Base-by-base conservation (phyloP, 345 rosid species). In the Capsella bursapastoris region DNA sequence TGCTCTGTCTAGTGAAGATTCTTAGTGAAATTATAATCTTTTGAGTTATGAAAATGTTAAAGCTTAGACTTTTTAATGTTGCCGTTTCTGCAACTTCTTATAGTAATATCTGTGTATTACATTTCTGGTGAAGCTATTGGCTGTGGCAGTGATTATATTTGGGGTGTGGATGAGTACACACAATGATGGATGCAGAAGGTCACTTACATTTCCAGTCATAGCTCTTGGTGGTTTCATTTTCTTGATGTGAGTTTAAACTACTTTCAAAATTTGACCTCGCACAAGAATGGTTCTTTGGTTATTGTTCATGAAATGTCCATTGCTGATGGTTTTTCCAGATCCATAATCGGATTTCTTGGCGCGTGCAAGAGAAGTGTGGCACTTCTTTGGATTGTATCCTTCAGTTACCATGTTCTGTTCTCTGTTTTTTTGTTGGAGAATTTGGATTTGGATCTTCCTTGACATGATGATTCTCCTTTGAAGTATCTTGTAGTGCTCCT, bases 81-180 rank as follows among this genome's bases (percentile, higher is more conserved):
- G 28, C 57, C 27, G 44, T 35, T 13, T 71, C 13, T 15, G 28
- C 9, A 48, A 44, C 64, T 6, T 57, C 11, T 35, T 22, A 3
- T 60, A 34, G 32, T 55, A 45, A 38, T 82, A 34, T 59, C 11
- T 37, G 13, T 56, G 16, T 52, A 6, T 41, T 10, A 45, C 8
- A 41, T 47, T 57, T 77, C 59, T 77, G 64, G 59, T 81, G 89
- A 84, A 94, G 98, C 85, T 94, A 56, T 73, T 91, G 81, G 91
- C 96, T 35, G 78, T 87, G 67, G 86, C 84, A 75, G 84, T 94
- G 38, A 73, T 89, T 48, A 82, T 88, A 45, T 91, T 87, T 72
- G 98, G 97, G 61, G 93, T 91, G 61, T 94, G 97, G 98, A 88
- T 94, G 96, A 89, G 96, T 85, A 84, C 93, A 69, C 96, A 89